These are phyloP conservation scores for Nitzschia sp. DNA, from an alignment of 108 stramenopile species.

Conservation along the genomic window DNA sequence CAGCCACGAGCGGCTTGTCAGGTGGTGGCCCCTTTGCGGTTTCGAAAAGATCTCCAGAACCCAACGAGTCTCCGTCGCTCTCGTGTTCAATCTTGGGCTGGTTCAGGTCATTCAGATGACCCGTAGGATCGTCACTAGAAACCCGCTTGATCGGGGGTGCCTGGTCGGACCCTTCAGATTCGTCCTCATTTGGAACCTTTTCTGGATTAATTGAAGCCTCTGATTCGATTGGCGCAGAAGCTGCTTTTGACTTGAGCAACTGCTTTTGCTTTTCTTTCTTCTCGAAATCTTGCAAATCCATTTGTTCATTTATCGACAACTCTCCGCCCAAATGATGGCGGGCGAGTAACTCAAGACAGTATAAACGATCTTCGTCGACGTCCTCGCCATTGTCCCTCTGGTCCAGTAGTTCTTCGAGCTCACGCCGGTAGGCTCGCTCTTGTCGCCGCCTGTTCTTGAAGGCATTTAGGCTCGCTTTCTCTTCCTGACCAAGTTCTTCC, in stretches of 20 bases:
- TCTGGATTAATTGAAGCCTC: no score
- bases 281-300: background rate
- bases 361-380: conserved; percentile 11
- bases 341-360: background rate
- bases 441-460: background rate
- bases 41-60: background rate
- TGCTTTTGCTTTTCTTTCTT: background rate
- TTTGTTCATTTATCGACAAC: background rate
- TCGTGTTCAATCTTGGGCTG: background rate
- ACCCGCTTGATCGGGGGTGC: no score
- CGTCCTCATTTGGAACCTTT: no score
- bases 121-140: background rate
- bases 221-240: background rate
- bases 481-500: background rate
- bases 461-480: background rate
- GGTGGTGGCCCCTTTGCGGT: background rate
- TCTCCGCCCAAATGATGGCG: background rate
- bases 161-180: no score
- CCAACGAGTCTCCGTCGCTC: background rate
- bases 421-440: conserved; percentile 1
- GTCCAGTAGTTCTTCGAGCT: conserved; percentile 19
- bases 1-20: conserved; percentile 2
- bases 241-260: background rate
- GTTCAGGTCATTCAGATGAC: no score
- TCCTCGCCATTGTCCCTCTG: conserved; percentile 9